A percentile compares a stretch with the other conserved stretches of the same genome.
phyloP scores from a whole-genome alignment of 805 yeast genomes.

The Candida andamanensis region DNA sequence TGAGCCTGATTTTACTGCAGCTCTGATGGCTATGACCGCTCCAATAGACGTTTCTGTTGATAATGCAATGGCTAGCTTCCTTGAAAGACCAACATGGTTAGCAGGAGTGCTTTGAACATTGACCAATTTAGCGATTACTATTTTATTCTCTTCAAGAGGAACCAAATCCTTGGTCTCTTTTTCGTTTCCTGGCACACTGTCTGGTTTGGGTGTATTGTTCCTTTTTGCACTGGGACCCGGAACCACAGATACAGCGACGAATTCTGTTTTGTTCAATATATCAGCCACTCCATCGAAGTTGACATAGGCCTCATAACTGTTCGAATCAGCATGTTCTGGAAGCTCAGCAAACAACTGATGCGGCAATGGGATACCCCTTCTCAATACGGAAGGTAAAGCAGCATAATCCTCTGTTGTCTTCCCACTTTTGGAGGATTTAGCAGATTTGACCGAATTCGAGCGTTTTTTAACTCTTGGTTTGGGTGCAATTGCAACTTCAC shows the following conservation, averaged over 20 bases:
- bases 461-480: constrained; percentile 24
- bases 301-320: constrained; percentile 41
- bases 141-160: constrained; percentile 28
- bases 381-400: constrained; percentile 33
- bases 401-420: constrained; percentile 21
- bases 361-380: constrained; percentile 55
- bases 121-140: constrained; percentile 49
- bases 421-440: constrained; percentile 16
- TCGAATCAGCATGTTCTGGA: constrained; percentile 13
- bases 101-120: constrained; percentile 26
- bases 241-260: constrained; percentile 47
- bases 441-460: constrained; percentile 19
- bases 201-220: constrained; percentile 11
- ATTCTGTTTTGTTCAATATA: constrained; percentile 33
- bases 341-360: constrained; percentile 30
- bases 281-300: constrained; percentile 35
- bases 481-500: constrained; percentile 79
- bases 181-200: constrained; percentile 2
- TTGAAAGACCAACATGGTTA: constrained; percentile 48
- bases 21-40: constrained; percentile 47
- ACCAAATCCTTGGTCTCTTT: constrained; percentile 8
- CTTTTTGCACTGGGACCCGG: constrained; percentile 43
- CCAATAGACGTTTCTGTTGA: constrained; percentile 49
- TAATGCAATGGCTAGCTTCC: constrained; percentile 50
- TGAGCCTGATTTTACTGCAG: constrained; percentile 31